phyloP scores from a whole-genome alignment of 1,284 basidiomycete species.

The Naganishia sp. region DNA sequence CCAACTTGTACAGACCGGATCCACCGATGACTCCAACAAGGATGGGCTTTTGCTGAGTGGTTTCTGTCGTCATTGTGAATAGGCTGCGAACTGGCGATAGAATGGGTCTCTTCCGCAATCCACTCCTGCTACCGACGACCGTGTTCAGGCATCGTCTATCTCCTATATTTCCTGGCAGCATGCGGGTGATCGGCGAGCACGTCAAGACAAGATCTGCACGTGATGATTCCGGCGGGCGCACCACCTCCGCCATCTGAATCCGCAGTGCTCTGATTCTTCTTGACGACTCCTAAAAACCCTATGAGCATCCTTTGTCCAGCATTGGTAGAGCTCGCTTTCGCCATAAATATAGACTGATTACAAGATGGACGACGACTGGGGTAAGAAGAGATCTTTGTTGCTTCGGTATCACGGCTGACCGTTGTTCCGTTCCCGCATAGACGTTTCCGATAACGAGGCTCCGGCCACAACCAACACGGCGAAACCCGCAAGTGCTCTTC shows the following conservation, averaged over 20 bases:
- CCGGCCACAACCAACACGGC: constrained; percentile 52
- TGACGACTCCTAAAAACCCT: neutral
- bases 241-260: constrained; percentile 16
- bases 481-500: constrained; percentile 47
- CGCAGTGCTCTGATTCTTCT: constrained; percentile 1
- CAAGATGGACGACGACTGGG: constrained; percentile 27
- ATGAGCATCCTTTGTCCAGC: neutral
- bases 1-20: constrained; percentile 82
- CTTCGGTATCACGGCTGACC: neutral
- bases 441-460: constrained; percentile 60
- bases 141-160: constrained; percentile 23
- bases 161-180: too few relatives aligned
- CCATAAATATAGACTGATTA: neutral
- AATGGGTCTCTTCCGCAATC: neutral
- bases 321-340: neutral
- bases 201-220: constrained; percentile 8
- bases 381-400: neutral
- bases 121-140: neutral
- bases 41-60: constrained; percentile 51
- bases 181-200: constrained; percentile 3
- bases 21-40: constrained; percentile 82
- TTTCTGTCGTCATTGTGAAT: constrained; percentile 12
- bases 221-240: constrained; percentile 9
- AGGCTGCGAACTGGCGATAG: neutral
- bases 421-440: constrained; percentile 42